A percentile compares a stretch with the other conserved stretches of the same genome.
phyloP scores from a whole-genome alignment of 345 rosid genomes.

The Gossypium turneri region DNA sequence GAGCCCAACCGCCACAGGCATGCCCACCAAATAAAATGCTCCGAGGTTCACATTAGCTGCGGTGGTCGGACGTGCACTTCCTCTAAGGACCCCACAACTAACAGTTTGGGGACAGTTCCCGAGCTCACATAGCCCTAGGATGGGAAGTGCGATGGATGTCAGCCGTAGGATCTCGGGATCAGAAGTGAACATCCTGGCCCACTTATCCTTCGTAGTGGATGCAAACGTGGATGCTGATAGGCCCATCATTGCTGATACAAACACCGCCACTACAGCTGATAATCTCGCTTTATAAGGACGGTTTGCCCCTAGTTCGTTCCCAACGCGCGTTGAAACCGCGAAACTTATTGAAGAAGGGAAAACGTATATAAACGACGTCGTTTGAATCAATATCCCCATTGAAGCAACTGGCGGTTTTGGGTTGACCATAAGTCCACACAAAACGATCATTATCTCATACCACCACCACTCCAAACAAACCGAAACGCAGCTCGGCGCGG shows the following conservation, averaged over 20 bases:
- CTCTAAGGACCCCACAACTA: conserved; percentile 85
- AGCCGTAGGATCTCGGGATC: conserved; percentile 61
- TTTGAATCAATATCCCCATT: conserved; percentile 85
- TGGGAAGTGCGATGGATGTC: conserved; percentile 73
- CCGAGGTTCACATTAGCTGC: conserved; percentile 90
- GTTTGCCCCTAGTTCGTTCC: conserved; percentile 80
- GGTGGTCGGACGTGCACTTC: conserved; percentile 76
- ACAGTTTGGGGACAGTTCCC: conserved; percentile 96
- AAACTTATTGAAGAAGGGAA: conserved; percentile 80
- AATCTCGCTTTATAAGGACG: conserved; percentile 53
- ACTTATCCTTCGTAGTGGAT: conserved; percentile 46
- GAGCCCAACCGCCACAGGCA: conserved; percentile 85
- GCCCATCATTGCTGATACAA: conserved; percentile 57
- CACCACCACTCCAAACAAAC: conserved; percentile 96
- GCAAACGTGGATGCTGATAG: conserved; percentile 63
- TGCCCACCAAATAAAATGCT: conserved; percentile 81
- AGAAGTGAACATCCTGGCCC: conserved; percentile 76
- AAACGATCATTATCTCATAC: conserved; percentile 86
- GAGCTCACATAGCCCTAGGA: conserved; percentile 72
- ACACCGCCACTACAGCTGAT: conserved; percentile 54
- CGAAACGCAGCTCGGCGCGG: conserved; percentile 90
- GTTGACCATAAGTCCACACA: conserved; percentile 62
- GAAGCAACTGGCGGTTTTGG: conserved; percentile 82
- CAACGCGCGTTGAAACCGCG: conserved; percentile 88
- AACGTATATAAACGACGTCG: conserved; percentile 79